Evolutionary conservation across 2,329 filamentous ascomycete species (phyloP).

Genomic region (Teratosphaeria destructans): DNA sequence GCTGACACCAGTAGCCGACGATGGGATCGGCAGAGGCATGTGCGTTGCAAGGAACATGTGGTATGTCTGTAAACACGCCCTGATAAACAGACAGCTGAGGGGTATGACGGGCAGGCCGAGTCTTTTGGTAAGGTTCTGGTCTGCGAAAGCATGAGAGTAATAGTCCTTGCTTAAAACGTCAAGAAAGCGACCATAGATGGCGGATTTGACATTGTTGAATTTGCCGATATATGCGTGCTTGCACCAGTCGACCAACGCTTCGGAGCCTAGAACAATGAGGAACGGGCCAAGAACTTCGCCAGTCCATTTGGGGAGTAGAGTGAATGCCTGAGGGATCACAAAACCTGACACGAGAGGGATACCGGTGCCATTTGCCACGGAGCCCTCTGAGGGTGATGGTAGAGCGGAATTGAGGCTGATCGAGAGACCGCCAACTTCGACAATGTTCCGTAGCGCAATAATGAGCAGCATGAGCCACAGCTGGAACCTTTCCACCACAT

Average conservation of each 20-base stretch:
- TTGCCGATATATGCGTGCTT: conserved; percentile 98
- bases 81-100: conserved; percentile 87
- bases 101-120: conserved; percentile 87
- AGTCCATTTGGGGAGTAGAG: conserved; percentile 73
- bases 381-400: conserved; percentile 16
- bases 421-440: conserved; percentile 82
- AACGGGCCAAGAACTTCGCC: conserved; percentile 89
- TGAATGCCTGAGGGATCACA: conserved; percentile 84
- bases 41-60: conserved; percentile 94
- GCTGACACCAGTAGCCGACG: conserved; percentile 54
- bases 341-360: conserved; percentile 47
- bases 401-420: conserved; percentile 26
- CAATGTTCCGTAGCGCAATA: conserved; percentile 89
- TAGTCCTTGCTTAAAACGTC: conserved; percentile 97
- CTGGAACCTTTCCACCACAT: conserved; percentile 94
- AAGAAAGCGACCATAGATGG: conserved; percentile 78
- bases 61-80: conserved; percentile 89
- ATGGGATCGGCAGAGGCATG: conserved; percentile 62
- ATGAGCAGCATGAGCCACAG: conserved; percentile 96
- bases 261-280: conserved; percentile 83
- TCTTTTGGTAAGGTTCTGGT: conserved; percentile 79
- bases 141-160: conserved; percentile 88
- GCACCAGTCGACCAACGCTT: conserved; percentile 93
- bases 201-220: conserved; percentile 93
- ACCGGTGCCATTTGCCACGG: conserved; percentile 37